These are phyloP conservation scores for Fusarium sp. DNA, from an alignment of 2,329 filamentous ascomycete species.

Conservation along the genomic window DNA sequence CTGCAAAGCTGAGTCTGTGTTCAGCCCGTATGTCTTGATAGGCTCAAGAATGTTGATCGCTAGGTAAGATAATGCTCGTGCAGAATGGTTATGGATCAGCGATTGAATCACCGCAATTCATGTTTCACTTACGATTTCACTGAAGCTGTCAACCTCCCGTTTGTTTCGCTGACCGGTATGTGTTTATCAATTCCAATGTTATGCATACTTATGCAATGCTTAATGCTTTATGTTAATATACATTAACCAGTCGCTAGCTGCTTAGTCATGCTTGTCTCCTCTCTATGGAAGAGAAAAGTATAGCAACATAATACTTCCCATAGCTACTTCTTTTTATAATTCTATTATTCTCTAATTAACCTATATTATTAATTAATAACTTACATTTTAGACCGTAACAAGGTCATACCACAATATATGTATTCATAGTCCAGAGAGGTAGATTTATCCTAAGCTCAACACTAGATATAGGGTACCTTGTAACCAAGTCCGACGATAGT, in stretches of 20 bases:
- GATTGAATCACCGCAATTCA: too few relatives aligned
- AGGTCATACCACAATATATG: too few relatives aligned
- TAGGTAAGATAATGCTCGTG: background rate
- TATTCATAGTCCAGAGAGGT: fast-evolving
- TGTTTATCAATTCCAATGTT: too few relatives aligned
- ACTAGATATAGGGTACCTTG: too few relatives aligned
- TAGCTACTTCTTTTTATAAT: fast-evolving
- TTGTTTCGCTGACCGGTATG: background rate
- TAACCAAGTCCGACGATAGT: fast-evolving
- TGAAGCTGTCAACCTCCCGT: background rate
- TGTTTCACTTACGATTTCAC: background rate
- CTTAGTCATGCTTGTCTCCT: too few relatives aligned
- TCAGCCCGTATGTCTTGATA: too few relatives aligned
- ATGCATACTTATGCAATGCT: background rate
- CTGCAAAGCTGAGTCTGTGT: background rate
- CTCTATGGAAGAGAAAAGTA: fast-evolving
- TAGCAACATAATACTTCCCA: fast-evolving
- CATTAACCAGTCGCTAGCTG: too few relatives aligned
- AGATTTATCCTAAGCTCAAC: too few relatives aligned
- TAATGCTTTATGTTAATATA: background rate
- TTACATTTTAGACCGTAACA: fast-evolving
- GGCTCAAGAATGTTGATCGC: background rate
- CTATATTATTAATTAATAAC: fast-evolving
- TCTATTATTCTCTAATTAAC: too few relatives aligned
- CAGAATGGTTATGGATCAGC: background rate